Conservation (phyloP, 2,329 filamentous ascomycete genomes). For the Alternaria panax region DNA sequence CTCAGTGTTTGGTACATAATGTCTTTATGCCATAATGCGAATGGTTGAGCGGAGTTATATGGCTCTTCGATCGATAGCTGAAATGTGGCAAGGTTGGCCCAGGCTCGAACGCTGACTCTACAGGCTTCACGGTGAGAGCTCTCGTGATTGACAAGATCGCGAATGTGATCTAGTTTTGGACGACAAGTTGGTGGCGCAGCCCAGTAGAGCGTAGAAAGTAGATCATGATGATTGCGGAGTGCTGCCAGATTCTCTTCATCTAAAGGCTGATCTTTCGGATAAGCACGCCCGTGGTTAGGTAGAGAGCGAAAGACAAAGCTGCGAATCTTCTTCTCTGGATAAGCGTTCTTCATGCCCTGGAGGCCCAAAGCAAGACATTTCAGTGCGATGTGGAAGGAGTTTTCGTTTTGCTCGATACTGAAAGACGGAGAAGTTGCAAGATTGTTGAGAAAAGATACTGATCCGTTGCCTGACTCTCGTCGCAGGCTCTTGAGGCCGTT, state of each 20-base stretch:
- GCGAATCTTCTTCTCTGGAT: slow-evolving; percentile 62
- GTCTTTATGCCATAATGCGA: slow-evolving; percentile 63
- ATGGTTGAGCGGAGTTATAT: slow-evolving; percentile 53
- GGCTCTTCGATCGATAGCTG: slow-evolving; percentile 63
- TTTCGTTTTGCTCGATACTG: slow-evolving; percentile 57
- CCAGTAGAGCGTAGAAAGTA: slow-evolving; percentile 67
- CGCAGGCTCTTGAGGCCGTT: slow-evolving; percentile 60
- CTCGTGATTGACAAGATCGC: slow-evolving; percentile 63
- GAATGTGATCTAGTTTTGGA: slow-evolving; percentile 61
- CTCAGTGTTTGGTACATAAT: slow-evolving; percentile 61
- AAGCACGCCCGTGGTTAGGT: slow-evolving; percentile 67
- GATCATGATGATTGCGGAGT: slow-evolving; percentile 67
- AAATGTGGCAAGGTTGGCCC: slow-evolving; percentile 64
- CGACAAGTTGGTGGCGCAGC: slow-evolving; percentile 61
- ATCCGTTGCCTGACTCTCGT: slow-evolving; percentile 60
- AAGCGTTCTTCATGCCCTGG: slow-evolving; percentile 54
- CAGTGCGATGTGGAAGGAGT: slow-evolving; percentile 66
- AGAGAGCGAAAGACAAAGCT: slow-evolving; percentile 65
- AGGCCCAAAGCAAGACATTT: slow-evolving; percentile 64
- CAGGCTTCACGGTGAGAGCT: slow-evolving; percentile 67
- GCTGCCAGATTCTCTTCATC: slow-evolving; percentile 63
- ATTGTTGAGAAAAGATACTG: slow-evolving; percentile 62
- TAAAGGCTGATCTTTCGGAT: slow-evolving; percentile 65
- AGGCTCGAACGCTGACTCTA: slow-evolving; percentile 64
- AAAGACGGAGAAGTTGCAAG: slow-evolving; percentile 56